Base-by-base conservation (phyloP, 2,329 filamentous ascomycete species). In the Trichoderma asperellum region DNA sequence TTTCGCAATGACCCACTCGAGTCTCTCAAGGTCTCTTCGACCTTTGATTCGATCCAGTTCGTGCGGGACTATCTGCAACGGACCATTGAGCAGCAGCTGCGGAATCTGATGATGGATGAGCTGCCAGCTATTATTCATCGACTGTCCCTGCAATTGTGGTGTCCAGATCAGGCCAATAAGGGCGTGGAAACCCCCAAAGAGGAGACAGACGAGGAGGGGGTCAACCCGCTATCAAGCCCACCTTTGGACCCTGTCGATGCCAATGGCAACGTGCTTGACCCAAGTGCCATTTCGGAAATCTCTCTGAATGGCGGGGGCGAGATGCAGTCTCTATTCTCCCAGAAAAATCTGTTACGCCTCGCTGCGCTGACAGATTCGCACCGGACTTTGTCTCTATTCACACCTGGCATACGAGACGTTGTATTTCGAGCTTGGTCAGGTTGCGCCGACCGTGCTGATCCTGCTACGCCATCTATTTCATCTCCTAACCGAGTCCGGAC, bases 1-100 rank as follows among this genome's bases (percentile, higher is more conserved):
- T 99, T 99, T 79, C 91, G 96, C 75, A 98, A 99, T 86, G 96
- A 99, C 78, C 96, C 96, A 5, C 89, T 99, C 71, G 96, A 99
- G 79, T 97, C 95, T 5, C 89, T 99, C 76, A 98, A 97, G 83
- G 96, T 99, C 73, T 98, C 95, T 0, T 98, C 95, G 74, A 99
- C 96, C 56, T 99, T 99, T 80, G 96, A 99, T 83, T 97, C 95
- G 14, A 99, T 99, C 76, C 95, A 96, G 56, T 99, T 99, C 77
- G 96, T 99, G 72, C 91, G 96, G 74, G 94, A 99, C 80, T 98
- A 98, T 79, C 84, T 99, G 68, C 96, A 99, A 78, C 92, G 93
- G 78, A 97, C 95, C 71, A 99, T 99, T 75, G 96, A 99, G 81
- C 92, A 89, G 63, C 96, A 98, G 80, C 82, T 99, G 71, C 90